These are phyloP conservation scores for Picea sitchensis DNA, from an alignment of 75 land plant species.

Conservation along the genomic window DNA sequence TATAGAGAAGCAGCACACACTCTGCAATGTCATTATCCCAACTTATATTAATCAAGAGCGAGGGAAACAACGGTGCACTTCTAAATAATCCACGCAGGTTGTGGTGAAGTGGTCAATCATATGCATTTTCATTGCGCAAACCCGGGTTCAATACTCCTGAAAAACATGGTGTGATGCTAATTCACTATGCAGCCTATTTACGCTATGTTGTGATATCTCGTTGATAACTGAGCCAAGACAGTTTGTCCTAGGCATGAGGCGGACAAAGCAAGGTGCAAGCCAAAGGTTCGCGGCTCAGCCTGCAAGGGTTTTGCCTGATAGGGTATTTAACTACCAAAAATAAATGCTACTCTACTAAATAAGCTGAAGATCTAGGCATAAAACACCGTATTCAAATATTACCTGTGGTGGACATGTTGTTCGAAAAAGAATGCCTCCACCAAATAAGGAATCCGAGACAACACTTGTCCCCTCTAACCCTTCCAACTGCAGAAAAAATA, in stretches of 20 bases:
- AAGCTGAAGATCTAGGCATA: background rate
- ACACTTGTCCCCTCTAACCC: constrained; percentile 21
- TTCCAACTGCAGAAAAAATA: constrained; percentile 19
- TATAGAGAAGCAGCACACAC: background rate
- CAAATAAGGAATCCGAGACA: constrained; percentile 13
- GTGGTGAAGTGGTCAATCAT: background rate
- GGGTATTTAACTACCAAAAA: background rate
- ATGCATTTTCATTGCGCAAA: background rate
- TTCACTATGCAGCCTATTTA: no score
- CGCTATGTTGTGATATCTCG: no score
- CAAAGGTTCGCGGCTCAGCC: background rate
- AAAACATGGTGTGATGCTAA: background rate
- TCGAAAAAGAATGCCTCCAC: constrained; percentile 29
- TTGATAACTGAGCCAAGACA: no score
- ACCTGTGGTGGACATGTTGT: constrained; percentile 23
- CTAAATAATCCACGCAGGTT: background rate
- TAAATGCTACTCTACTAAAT: background rate
- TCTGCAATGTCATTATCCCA: background rate
- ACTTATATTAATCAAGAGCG: no score
- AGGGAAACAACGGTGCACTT: background rate
- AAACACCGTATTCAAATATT: background rate
- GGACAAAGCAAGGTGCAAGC: background rate
- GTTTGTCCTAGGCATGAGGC: background rate
- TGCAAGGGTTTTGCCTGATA: background rate
- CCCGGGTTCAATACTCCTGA: background rate